Percentiles rank a stretch among this genome's conserved stretches.
Conservation (phyloP, 345 rosid genomes). For the Pelargonium nanum region DNA sequence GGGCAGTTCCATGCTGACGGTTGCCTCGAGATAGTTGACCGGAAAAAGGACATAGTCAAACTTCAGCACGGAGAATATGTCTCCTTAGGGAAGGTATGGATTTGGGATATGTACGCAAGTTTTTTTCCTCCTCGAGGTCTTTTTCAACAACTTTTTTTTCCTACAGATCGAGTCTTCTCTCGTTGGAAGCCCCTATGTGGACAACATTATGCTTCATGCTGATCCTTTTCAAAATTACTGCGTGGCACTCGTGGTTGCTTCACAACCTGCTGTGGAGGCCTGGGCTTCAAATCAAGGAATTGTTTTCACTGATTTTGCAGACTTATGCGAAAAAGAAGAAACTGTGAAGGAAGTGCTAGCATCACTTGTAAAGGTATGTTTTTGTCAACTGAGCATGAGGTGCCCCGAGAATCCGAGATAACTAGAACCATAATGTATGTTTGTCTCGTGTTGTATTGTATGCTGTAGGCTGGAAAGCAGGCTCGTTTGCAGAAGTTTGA, state of each 20-base stretch:
- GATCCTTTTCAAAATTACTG: constrained; percentile 85
- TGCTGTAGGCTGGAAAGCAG: constrained; percentile 57
- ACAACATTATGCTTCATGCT: constrained; percentile 84
- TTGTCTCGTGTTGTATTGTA: too few species aligned
- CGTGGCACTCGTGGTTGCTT: constrained; percentile 77
- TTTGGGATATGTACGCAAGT: not conserved
- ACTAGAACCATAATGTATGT: too few species aligned
- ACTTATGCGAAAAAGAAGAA: constrained; percentile 57
- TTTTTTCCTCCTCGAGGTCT: not conserved
- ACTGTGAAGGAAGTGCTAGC: constrained; percentile 60
- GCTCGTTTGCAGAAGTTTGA: constrained; percentile 76
- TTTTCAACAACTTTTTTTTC: not conserved
- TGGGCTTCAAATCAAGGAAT: constrained; percentile 84
- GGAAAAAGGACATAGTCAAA: constrained; percentile 92
- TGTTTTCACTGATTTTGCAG: constrained; percentile 34
- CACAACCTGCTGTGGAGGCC: constrained; percentile 52
- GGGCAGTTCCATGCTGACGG: constrained; percentile 91
- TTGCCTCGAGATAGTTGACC: constrained; percentile 94
- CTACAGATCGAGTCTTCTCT: constrained; percentile 86
- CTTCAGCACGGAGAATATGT: constrained; percentile 99
- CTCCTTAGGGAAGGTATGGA: constrained; percentile 84
- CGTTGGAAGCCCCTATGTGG: constrained; percentile 51
- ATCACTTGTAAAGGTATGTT: constrained; percentile 63
- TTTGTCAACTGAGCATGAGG: constrained; percentile 1
- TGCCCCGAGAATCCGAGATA: too few species aligned